phyloP scores from a whole-genome alignment of 257 asterid species.

The Ehretia macrophylla region DNA sequence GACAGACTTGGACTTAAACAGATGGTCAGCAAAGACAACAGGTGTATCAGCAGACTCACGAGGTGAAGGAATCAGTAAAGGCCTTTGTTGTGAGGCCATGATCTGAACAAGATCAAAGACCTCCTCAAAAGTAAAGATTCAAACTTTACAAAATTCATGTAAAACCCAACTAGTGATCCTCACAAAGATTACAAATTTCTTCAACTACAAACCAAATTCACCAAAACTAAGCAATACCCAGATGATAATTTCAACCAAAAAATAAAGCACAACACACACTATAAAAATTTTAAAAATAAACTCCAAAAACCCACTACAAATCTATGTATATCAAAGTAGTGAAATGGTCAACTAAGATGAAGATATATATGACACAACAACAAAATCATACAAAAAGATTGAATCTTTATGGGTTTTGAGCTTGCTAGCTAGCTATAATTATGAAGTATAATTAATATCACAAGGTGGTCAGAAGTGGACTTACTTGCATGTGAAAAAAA shows the following conservation, averaged over 20 bases:
- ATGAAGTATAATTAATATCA: not conserved
- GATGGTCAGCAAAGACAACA: conserved; percentile 29
- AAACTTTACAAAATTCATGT: conserved; percentile 24
- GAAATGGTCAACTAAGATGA: not conserved
- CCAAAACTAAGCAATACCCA: conserved; percentile 8
- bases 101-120: conserved; percentile 37
- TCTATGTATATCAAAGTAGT: not conserved
- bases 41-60: conserved; percentile 28
- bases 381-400: not conserved
- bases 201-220: conserved; percentile 5
- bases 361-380: not conserved
- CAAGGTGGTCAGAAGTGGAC: not conserved
- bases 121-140: conserved; percentile 21
- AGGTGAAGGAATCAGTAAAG: conserved; percentile 38
- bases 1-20: conserved; percentile 19
- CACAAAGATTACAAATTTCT: not conserved
- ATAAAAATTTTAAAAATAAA: conserved; percentile 31
- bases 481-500: conserved; percentile 16
- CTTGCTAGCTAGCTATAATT: conserved; percentile 3
- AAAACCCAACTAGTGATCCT: not conserved
- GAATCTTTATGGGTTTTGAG: not conserved
- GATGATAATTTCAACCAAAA: conserved; percentile 9
- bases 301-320: conserved; percentile 11
- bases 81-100: conserved; percentile 34
- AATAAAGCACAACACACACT: conserved; percentile 20